Evolutionary conservation across 148 eudicot species (phyloP), one percentile per base, ranked within the genome.

Genomic region (Chenopodium formosanum): DNA sequence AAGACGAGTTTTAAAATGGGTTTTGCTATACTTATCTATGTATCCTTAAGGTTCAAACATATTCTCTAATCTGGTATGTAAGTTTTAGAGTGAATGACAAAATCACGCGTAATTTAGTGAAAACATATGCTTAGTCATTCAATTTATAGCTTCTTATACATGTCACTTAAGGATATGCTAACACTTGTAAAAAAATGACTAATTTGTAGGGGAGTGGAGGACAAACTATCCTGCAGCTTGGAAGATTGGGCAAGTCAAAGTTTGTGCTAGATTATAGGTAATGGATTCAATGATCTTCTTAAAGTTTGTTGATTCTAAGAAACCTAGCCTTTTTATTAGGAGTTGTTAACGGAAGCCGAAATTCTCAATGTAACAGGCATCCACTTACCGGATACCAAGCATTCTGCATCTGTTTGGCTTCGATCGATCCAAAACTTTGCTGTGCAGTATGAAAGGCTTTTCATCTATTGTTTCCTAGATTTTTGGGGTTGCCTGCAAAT

Each of bases 381-480:
- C 99, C 99, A 23, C 60, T 96, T 84, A 92, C 93, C 1, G 98
- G 94, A 78, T 96, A 88, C 77, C 99, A 94, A 89, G 99, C 99
- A 53, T 96, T 96, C 83, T 94, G 93, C 87, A 88, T 92, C 83
- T 89, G 97, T 81, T 86, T 96, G 89, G 98, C 98, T 77, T 90
- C 99, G 46, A 92, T 96, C 7, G 97, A 96, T 79, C 90, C 98
- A 25, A 96, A 96, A 82, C 93, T 92, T 60, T 96, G 99, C 78
- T 94, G 98, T 88, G 88, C 93, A 37, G 84, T 96, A 76, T 96
- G 78, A 90, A 70, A 27, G 31, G 44, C 22, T 27, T 69, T 67
- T 56, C 44, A 4, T n/a, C 60, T 46, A 1, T 20, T 22, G 29
- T 47, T 23, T 46, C 22, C 32, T 48, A 47, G 60, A 47, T 48